A percentile compares a stretch with the other conserved stretches of the same genome.
Evolutionary conservation across 345 rosid species (phyloP).

Genomic region (Arabis alpina): DNA sequence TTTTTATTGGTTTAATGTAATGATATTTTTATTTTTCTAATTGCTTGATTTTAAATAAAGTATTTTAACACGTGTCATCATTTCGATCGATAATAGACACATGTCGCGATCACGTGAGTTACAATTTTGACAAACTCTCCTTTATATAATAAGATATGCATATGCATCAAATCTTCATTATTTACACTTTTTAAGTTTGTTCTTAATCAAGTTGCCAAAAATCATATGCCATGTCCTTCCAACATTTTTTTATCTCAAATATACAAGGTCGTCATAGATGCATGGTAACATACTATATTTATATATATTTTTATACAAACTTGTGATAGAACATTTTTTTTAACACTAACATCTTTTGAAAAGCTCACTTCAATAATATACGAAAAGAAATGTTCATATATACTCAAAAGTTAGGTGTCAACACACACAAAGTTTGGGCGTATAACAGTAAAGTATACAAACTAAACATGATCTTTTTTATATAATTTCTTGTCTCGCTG

Average conservation of each 20-base stretch:
- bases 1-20: too few species aligned
- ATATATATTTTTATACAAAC: too few species aligned
- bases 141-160: too few species aligned
- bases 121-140: too few species aligned
- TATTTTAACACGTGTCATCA: too few species aligned
- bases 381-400: neutral
- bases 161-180: neutral
- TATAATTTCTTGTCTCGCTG: neutral
- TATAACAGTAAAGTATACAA: neutral
- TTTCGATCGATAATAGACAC: too few species aligned
- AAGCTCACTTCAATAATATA: conserved; percentile 8
- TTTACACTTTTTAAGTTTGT: conserved; percentile 14
- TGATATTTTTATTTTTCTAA: too few species aligned
- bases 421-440: neutral
- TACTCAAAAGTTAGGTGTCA: neutral
- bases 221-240: neutral
- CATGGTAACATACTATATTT: conserved; percentile 7
- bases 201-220: neutral
- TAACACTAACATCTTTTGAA: neutral
- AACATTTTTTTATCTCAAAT: neutral
- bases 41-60: too few species aligned
- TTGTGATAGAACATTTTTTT: too few species aligned
- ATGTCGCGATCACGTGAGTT: too few species aligned
- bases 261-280: neutral
- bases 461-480: neutral